Conservation (phyloP, 345 rosid species). For the Populus ilicifolia region DNA sequence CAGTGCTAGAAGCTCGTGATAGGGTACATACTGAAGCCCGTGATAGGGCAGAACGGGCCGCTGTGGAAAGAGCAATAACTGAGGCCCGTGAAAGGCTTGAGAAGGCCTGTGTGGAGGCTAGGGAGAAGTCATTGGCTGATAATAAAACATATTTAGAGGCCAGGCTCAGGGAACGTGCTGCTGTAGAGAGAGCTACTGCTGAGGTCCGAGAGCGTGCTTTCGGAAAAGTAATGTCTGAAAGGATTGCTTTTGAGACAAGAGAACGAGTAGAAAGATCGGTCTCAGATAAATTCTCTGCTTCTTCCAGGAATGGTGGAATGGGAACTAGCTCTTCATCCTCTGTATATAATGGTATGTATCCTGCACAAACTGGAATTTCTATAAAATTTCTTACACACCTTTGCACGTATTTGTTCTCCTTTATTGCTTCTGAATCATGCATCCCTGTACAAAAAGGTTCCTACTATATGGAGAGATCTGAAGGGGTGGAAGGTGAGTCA, state of each 20-base stretch:
- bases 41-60: constrained; percentile 53
- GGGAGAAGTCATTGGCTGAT: constrained; percentile 53
- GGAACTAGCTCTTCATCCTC: constrained; percentile 42
- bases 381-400: background rate
- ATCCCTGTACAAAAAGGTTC: constrained; percentile 27
- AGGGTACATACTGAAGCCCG: constrained; percentile 45
- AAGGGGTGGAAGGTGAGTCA: constrained; percentile 77
- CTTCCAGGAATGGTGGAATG: constrained; percentile 48
- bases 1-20: constrained; percentile 53
- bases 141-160: constrained; percentile 56
- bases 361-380: background rate
- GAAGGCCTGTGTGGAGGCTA: constrained; percentile 89
- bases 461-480: constrained; percentile 24
- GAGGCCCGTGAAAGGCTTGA: constrained; percentile 93
- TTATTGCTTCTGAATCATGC: constrained; percentile 12
- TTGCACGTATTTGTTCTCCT: background rate
- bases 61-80: constrained; percentile 59
- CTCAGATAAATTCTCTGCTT: constrained; percentile 55
- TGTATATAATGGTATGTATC: constrained; percentile 49
- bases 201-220: constrained; percentile 91
- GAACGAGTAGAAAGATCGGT: constrained; percentile 60
- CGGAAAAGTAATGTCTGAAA: constrained; percentile 55
- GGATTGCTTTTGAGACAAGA: constrained; percentile 63
- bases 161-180: constrained; percentile 80
- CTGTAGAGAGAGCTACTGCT: constrained; percentile 85